Base-by-base conservation (phyloP, 208 protist genomes). In the Borovskyia barvae region DNA sequence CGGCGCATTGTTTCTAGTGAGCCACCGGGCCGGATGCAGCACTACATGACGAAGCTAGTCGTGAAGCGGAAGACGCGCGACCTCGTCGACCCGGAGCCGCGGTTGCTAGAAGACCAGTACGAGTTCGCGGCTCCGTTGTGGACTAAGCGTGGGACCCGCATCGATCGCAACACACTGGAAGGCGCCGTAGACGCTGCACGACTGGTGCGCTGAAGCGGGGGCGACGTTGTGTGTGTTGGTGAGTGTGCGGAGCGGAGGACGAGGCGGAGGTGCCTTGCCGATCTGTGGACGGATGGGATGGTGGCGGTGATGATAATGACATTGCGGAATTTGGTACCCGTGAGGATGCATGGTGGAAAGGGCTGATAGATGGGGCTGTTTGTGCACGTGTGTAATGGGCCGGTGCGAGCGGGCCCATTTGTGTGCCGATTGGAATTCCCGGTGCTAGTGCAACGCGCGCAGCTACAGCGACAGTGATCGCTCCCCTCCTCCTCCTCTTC, bases 101-200 rank as follows among this genome's bases (percentile, higher is more conserved):
- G 85, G 39, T 66, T 96, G 72, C 66, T 93, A 52, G 90, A 96
- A 25, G 87, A 87, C 19, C 87, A 96, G 72, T 94, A 87, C 58
- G 90, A 94, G 65, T 93, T 93, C 55, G 89, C 89, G 0, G 80
- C 85, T 4, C 89, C 89, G 40, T 75, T 95, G 35, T 95, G 89
- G 86, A 95, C 89, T 24, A 90, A 85, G 70, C 76, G 82, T 24
- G 82, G 83, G n/a, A 88, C 77, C 9, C 85, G 88, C n/a, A 75
- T 95, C 52, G 88, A 95, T 52, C 78, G 57, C 36, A 95, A 95
- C 72, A 95, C 88, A 26, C 66, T 92, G 7, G 88, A 95, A 57
- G 88, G 88, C 33, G 76, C 80, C 11, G 74, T 92, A 32, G 88
- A 90, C 15, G 50, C 66, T 3, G 54, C 63, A 22, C 77, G 72